Percentiles rank a stretch among this genome's conserved stretches.
Evolutionary conservation across 345 rosid genomes (phyloP).

Genomic region (Pistacia vera): DNA sequence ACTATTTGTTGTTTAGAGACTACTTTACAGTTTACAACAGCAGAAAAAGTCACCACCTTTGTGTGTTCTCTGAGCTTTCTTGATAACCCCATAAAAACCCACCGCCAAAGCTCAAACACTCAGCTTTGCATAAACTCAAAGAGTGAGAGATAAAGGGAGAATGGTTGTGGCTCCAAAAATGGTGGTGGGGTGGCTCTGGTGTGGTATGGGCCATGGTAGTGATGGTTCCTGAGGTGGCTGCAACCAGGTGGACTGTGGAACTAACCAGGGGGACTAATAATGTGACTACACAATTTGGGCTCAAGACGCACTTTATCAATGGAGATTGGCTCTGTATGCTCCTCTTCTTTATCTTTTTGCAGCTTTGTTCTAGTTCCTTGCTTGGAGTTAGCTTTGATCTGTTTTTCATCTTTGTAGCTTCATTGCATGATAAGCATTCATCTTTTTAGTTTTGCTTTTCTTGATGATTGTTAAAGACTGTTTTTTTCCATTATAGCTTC

Average conservation of each 20-base stretch:
- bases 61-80: too few species aligned
- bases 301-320: conserved; percentile 71
- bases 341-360: conserved; percentile 8
- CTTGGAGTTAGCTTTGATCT: conserved; percentile 33
- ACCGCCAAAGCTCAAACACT: background rate
- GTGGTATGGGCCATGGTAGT: conserved; percentile 36
- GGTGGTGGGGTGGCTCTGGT: conserved; percentile 30
- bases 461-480: conserved; percentile 29
- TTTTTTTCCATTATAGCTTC: background rate
- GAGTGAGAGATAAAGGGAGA: conserved; percentile 32
- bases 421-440: background rate
- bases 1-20: too few species aligned
- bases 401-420: background rate
- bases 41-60: background rate
- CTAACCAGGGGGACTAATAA: conserved; percentile 60
- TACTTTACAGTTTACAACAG: background rate
- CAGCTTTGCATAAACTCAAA: conserved; percentile 4
- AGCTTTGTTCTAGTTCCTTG: conserved; percentile 14
- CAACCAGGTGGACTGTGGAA: conserved; percentile 72
- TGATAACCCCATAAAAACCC: conserved; percentile 2
- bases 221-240: conserved; percentile 47
- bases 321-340: conserved; percentile 94
- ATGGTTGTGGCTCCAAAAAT: conserved; percentile 29
- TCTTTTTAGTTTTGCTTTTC: conserved; percentile 8
- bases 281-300: conserved; percentile 86